Evolutionary conservation across 2,329 filamentous ascomycete species (phyloP), one percentile per base, ranked within the genome.

Genomic region (Mollisiaceae sp.): DNA sequence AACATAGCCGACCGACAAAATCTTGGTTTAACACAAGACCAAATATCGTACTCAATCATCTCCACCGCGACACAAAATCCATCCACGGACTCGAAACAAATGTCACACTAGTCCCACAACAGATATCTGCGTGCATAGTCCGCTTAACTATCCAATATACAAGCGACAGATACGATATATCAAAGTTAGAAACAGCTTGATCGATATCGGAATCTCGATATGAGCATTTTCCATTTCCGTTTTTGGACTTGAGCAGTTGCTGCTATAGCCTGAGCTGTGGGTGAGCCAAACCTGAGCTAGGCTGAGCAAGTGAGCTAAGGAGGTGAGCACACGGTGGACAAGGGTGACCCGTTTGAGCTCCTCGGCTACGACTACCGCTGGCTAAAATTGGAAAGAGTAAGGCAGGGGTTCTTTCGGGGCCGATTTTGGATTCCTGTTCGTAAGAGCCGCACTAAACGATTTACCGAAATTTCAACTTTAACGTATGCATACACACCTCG

Each of bases 361-460:
- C 50, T 55, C 50, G 50, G 6, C 50, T 55, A 55, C 20, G 50
- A 55, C 50, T 55, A 32, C 61, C 55, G 61, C 54, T n/a, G 18
- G 61, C 54, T 59, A 59, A 63, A 59, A 60, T 64, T 60, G 56
- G 45, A 64, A 60, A 60, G 36, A 55, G 35, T 45, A 60, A 64
- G 56, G 38, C 45, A 60, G 35, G 62, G 56, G n/a, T 60, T 20
- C 62, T 56, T 65, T 47, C 18, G 52, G 58, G 58, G 52, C 58
- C n/a, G 41, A 20, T 61, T 61, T n/a, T 57, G 24, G 50, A 58
- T 52, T 50, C 50, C 50, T 61, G 50, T 61, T 61, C 27, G 58
- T 4, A 61, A 65, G 61, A 63, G 61, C 61, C 54, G 61, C 61
- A 41, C 61, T 41, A 63, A 50, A 41, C 38, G 38, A 41, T 39